These are phyloP conservation scores for Gyromitra esculenta DNA, from an alignment of 2,329 filamentous ascomycete genomes.

Conservation along the genomic window DNA sequence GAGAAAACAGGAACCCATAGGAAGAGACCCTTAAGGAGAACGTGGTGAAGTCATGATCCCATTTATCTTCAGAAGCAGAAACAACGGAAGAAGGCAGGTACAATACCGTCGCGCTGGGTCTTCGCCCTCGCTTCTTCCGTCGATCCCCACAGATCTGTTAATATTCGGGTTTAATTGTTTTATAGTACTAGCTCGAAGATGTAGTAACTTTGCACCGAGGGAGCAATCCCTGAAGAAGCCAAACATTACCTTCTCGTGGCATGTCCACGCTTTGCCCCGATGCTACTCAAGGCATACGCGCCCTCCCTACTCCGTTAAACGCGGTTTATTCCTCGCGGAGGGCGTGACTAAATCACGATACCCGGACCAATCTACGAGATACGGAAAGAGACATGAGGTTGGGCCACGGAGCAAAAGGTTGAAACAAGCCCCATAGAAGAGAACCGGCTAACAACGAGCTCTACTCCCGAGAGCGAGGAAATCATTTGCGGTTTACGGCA, in stretches of 20 bases:
- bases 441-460: slow-evolving; percentile 31
- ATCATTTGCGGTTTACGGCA: slow-evolving; percentile 8
- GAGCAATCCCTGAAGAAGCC: slow-evolving; percentile 2
- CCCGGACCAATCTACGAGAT: slow-evolving; percentile 7
- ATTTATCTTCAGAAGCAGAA: not conserved
- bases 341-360: slow-evolving; percentile 19
- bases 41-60: not conserved
- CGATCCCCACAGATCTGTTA: slow-evolving; percentile 18
- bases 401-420: not conserved
- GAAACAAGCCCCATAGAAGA: not conserved
- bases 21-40: not conserved
- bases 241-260: slow-evolving; percentile 6
- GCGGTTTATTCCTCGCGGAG: slow-evolving; percentile 5
- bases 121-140: slow-evolving; percentile 10
- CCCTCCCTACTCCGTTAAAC: not conserved
- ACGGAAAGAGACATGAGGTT: slow-evolving; percentile 15
- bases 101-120: slow-evolving; percentile 15
- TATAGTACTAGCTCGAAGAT: not conserved
- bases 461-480: not conserved
- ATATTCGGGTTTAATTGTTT: slow-evolving; percentile 9
- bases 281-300: not conserved
- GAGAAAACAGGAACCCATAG: slow-evolving; percentile 5
- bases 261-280: slow-evolving; percentile 10
- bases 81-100: not conserved
- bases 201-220: not conserved